Percentiles rank a stretch among this genome's conserved stretches.
These are phyloP conservation scores for Arthrobotrys sphaeroides DNA, from an alignment of 2,329 filamentous ascomycete species.

Conservation along the genomic window DNA sequence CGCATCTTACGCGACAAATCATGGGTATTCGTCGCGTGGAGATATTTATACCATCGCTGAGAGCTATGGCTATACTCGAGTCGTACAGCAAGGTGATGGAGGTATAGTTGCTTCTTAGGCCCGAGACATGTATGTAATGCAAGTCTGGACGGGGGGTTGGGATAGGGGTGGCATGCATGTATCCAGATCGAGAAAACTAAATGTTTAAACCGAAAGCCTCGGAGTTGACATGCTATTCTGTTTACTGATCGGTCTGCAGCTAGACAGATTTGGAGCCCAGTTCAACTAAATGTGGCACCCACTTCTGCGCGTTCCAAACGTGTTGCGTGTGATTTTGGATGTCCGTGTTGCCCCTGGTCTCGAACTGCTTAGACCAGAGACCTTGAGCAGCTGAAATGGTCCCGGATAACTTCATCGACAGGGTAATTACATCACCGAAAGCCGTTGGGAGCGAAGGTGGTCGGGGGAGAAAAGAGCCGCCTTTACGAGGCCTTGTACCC, in stretches of 20 bases:
- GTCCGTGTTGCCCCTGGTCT: not conserved
- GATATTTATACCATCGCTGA: slow-evolving; percentile 58
- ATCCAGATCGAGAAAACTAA: too few relatives aligned
- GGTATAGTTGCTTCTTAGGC: not conserved
- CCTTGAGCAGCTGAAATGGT: not conserved
- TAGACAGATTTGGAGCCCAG: too few relatives aligned
- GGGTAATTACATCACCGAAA: not conserved
- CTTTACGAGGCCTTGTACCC: not conserved
- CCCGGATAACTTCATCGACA: not conserved
- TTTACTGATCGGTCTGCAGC: too few relatives aligned
- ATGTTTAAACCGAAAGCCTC: too few relatives aligned
- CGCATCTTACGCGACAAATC: slow-evolving; percentile 4
- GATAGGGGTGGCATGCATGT: too few relatives aligned
- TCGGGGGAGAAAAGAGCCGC: not conserved
- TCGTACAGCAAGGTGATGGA: not conserved
- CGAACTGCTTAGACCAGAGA: not conserved
- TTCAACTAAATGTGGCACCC: too few relatives aligned
- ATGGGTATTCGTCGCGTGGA: slow-evolving; percentile 40
- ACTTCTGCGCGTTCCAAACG: too few relatives aligned
- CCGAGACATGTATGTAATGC: not conserved
- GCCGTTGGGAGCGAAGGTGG: not conserved
- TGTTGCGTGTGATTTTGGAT: slow-evolving; percentile 32
- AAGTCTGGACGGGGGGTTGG: too few relatives aligned
- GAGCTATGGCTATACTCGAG: slow-evolving; percentile 21
- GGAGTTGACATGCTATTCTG: too few relatives aligned